These are phyloP conservation scores for Isoetes taiwanensis DNA, from an alignment of 75 land plant genomes.

Conservation along the genomic window DNA sequence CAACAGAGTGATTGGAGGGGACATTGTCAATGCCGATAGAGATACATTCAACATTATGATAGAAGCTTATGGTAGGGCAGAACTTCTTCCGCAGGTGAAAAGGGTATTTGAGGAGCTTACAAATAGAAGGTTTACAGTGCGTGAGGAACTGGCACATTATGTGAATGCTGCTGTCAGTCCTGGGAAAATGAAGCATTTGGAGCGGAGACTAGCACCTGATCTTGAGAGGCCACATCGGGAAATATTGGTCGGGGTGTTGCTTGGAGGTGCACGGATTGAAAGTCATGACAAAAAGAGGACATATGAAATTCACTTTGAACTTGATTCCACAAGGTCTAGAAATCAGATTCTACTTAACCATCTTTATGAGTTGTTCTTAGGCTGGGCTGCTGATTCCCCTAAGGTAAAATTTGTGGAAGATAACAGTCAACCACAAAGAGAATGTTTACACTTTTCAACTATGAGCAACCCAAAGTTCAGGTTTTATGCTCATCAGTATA, in stretches of 20 bases:
- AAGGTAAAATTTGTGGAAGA: slow-evolving; percentile 7
- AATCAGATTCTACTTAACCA: slow-evolving; percentile 39
- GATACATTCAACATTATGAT: slow-evolving; percentile 56
- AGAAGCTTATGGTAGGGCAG: slow-evolving; percentile 41
- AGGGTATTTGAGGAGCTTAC: slow-evolving; percentile 32
- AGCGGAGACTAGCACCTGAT: slow-evolving; percentile 28
- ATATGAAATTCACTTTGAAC: slow-evolving; percentile 46
- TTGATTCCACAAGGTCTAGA: slow-evolving; percentile 20
- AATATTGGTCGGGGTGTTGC: slow-evolving; percentile 57
- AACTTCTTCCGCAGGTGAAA: slow-evolving; percentile 37
- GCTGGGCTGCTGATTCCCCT: slow-evolving; percentile 44
- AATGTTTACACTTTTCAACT: slow-evolving; percentile 30
- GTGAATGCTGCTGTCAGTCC: slow-evolving; percentile 20
- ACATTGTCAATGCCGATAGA: slow-evolving; percentile 31
- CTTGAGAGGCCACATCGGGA: slow-evolving; percentile 64
- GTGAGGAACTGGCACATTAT: slow-evolving; percentile 5
- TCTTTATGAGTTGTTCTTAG: slow-evolving; percentile 41
- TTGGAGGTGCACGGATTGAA: slow-evolving; percentile 53
- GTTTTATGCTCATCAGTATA: slow-evolving; percentile 79
- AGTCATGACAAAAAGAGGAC: slow-evolving; percentile 40
- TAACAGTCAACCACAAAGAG: neutral
- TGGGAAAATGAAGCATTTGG: slow-evolving; percentile 26
- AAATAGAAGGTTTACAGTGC: slow-evolving; percentile 6
- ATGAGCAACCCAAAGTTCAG: slow-evolving; percentile 48
- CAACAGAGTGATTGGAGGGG: slow-evolving; percentile 36